A percentile compares a stretch with the other conserved stretches of the same genome.
Evolutionary conservation across 139 green algal species (phyloP).

Genomic region (Tetradesmus obliquus): DNA sequence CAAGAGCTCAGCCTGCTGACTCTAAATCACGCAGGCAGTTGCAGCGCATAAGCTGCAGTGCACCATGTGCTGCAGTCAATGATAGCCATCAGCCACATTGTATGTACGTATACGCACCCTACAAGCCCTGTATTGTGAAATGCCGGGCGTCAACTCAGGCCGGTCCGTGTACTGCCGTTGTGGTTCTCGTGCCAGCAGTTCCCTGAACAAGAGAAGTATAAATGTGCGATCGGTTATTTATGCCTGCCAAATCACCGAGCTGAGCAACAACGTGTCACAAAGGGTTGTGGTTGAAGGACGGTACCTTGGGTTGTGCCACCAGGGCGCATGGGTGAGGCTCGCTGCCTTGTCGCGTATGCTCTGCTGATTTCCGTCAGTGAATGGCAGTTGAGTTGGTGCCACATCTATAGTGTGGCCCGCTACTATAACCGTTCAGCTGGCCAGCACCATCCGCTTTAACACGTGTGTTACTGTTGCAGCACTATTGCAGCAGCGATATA

Average conservation of each 20-base stretch:
- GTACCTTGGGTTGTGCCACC: background rate
- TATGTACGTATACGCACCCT: background rate
- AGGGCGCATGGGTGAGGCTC: too few species aligned
- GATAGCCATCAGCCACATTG: background rate
- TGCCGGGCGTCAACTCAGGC: background rate
- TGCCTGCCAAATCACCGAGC: background rate
- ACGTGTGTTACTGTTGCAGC: too few species aligned
- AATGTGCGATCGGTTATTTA: background rate
- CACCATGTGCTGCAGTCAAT: background rate
- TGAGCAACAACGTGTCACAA: background rate
- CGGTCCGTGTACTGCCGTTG: background rate
- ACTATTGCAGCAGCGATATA: too few species aligned
- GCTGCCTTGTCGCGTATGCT: too few species aligned
- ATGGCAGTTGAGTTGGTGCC: too few species aligned
- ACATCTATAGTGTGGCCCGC: too few species aligned
- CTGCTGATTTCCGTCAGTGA: too few species aligned
- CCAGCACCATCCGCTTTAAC: too few species aligned
- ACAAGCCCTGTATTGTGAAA: background rate
- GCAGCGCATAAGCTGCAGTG: background rate
- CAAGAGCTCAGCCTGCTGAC: background rate
- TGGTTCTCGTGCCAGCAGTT: background rate
- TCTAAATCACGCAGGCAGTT: background rate
- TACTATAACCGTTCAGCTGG: too few species aligned
- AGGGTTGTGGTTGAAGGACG: background rate
- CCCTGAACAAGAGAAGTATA: too few species aligned